Evolutionary conservation across 352 stramenopile genomes (phyloP).

Genomic region (Nothophytophthora sp.): DNA sequence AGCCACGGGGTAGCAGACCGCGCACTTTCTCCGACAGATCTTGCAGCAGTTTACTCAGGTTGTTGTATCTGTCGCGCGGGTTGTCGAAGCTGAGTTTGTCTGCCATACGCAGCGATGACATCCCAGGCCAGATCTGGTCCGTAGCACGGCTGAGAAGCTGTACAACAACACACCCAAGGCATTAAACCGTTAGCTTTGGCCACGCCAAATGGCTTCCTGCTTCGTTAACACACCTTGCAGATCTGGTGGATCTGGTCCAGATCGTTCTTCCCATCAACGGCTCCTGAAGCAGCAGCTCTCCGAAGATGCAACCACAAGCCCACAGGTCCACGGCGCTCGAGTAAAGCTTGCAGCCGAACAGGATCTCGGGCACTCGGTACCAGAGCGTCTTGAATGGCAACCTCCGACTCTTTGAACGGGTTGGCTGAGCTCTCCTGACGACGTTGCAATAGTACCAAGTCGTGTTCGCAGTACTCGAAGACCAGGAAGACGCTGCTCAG

Average conservation of each 20-base stretch:
- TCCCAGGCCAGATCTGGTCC: slow-evolving; percentile 60
- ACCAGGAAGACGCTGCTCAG: slow-evolving; percentile 83
- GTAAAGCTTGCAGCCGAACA: slow-evolving; percentile 89
- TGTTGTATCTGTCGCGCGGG: slow-evolving; percentile 37
- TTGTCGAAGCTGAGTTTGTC: slow-evolving; percentile 41
- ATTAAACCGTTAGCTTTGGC: no score
- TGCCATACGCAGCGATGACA: slow-evolving; percentile 41
- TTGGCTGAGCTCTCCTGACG: slow-evolving; percentile 50
- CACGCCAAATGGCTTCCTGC: no score
- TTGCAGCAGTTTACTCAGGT: slow-evolving; percentile 33
- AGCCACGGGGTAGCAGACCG: neutral
- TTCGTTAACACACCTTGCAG: no score
- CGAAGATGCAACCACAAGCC: slow-evolving; percentile 67
- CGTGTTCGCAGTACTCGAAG: slow-evolving; percentile 91
- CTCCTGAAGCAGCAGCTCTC: slow-evolving; percentile 53
- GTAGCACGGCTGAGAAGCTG: slow-evolving; percentile 62
- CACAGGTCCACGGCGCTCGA: slow-evolving; percentile 92
- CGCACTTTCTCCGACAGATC: slow-evolving; percentile 38
- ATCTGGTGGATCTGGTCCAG: slow-evolving; percentile 72
- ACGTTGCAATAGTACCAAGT: slow-evolving; percentile 69
- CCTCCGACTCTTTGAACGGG: slow-evolving; percentile 78
- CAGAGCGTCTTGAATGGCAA: slow-evolving; percentile 92
- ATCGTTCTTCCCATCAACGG: slow-evolving; percentile 73
- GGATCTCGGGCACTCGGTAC: slow-evolving; percentile 93
- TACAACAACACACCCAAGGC: no score